Evolutionary conservation across 495 filamentous ascomycete species (phyloP).

Genomic region (Glutinoglossum americanum): DNA sequence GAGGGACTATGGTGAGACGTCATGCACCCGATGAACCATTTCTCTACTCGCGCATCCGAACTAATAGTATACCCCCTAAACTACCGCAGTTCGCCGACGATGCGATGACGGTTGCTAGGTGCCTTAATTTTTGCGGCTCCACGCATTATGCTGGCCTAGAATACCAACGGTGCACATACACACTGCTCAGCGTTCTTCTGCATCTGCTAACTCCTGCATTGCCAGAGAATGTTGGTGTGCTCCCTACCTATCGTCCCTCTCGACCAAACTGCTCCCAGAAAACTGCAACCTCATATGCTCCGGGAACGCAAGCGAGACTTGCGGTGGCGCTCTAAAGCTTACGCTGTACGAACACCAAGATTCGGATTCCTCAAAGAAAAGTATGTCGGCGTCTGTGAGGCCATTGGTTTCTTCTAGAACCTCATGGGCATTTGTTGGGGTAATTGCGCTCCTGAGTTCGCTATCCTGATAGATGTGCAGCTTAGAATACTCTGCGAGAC

Average conservation of each 20-base stretch:
- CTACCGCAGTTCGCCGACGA: constrained; percentile 6
- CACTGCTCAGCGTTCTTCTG: not conserved
- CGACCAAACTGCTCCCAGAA: constrained; percentile 9
- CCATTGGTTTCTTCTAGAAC: no score
- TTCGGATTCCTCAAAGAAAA: not conserved
- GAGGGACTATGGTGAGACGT: constrained; percentile 9
- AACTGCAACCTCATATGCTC: constrained; percentile 10
- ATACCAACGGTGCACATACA: constrained; percentile 7
- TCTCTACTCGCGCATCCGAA: not conserved
- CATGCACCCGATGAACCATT: no score
- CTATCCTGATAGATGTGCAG: no score
- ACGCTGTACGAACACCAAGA: not conserved
- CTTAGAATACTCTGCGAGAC: no score
- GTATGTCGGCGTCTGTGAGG: no score
- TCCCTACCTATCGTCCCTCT: constrained; percentile 5
- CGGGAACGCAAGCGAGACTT: constrained; percentile 11
- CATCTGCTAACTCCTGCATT: not conserved
- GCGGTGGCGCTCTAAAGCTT: constrained; percentile 10
- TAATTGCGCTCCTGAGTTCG: no score
- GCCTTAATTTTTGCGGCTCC: constrained; percentile 12
- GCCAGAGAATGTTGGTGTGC: constrained; percentile 15
- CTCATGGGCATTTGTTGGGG: no score
- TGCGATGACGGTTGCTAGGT: constrained; percentile 11
- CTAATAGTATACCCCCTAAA: not conserved
- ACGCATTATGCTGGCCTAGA: constrained; percentile 14